Evolutionary conservation across 495 filamentous ascomycete genomes (phyloP), one percentile per base, ranked within the genome.

Genomic region (Massariosphaeria phaeospora): DNA sequence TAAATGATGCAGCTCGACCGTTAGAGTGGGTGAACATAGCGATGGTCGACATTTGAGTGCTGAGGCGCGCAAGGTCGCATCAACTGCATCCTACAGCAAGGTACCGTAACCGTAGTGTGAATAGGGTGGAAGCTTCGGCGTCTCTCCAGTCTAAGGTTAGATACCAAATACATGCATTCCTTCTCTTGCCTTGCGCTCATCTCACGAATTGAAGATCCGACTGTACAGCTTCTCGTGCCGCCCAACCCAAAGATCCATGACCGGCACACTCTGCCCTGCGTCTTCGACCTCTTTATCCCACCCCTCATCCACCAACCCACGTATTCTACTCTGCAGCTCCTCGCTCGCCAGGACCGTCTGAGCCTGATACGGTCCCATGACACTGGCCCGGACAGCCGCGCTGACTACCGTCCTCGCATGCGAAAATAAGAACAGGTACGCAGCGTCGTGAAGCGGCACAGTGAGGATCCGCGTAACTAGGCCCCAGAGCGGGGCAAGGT

Each of bases 221-320:
- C 88, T 94, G 72, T 98, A 98, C 33, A 98, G 70, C 67, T 95
- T 68, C 75, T 98, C 93, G 72, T 98, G 93, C 67, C 93, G 80
- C 10, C 94, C 93, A 52, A 94, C 75, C 89, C 91, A 98, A 38
- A 98, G 66, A 78, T 98, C 93, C 75, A 96, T 79, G 15, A 84
- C 81, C 7, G 91, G 89, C 33, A 91, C 85, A 23, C 75, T 78
- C 74, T 96, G 90, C n/a, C 85, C 91, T 1, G 90, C 91, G 65
- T 87, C 77, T 56, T 90, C 86, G 3, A 88, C 75, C 7, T 51
- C 61, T 38, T 69, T 75, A 11, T 71, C 59, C 73, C 76, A 78
- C 48, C 88, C 84, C 51, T 76, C 66, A 50, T 76, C 72, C 43
- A 95, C 73, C 38, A 79, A 75, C n/a, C 69, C 72, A 57, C 73